These are phyloP conservation scores for Zopfochytrium polystomum DNA, from an alignment of 371 early-diverging fungal genomes.

Conservation along the genomic window DNA sequence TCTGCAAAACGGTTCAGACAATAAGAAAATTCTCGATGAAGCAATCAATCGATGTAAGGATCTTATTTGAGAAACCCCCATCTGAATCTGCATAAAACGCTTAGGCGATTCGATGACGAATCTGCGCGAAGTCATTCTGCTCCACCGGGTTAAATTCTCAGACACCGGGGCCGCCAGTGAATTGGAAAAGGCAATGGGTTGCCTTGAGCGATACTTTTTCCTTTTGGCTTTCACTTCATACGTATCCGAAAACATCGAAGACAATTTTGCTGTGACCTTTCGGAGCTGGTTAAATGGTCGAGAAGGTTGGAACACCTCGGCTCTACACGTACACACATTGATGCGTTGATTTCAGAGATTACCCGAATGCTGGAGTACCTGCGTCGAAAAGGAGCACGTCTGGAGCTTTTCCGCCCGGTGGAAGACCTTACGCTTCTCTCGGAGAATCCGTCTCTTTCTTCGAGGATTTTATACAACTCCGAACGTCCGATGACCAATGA, in stretches of 20 bases:
- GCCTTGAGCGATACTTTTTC: slow-evolving; percentile 66
- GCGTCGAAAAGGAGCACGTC: slow-evolving; percentile 49
- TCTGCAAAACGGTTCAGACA: slow-evolving; percentile 51
- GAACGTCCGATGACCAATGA: slow-evolving; percentile 46
- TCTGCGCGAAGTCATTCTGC: slow-evolving; percentile 61
- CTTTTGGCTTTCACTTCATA: slow-evolving; percentile 58
- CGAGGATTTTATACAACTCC: slow-evolving; percentile 11
- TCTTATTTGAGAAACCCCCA: not conserved
- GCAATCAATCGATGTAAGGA: slow-evolving; percentile 60
- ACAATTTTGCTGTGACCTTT: slow-evolving; percentile 47
- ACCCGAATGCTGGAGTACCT: slow-evolving; percentile 60
- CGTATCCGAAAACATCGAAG: slow-evolving; percentile 49
- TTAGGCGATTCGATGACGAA: slow-evolving; percentile 62
- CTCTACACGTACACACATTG: slow-evolving; percentile 1
- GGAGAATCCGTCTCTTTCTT: slow-evolving; percentile 10
- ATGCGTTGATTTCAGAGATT: slow-evolving; percentile 42
- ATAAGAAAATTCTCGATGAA: slow-evolving; percentile 57
- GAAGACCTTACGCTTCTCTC: slow-evolving; percentile 57
- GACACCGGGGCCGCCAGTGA: slow-evolving; percentile 34
- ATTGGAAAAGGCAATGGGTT: slow-evolving; percentile 54
- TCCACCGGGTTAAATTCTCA: slow-evolving; percentile 59
- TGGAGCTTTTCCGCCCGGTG: slow-evolving; percentile 64
- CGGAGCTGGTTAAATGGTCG: slow-evolving; percentile 20
- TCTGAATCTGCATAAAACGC: not conserved
- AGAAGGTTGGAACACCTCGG: slow-evolving; percentile 6